These are phyloP conservation scores for Gynochthodes officinalis DNA, from an alignment of 257 asterid genomes.

Conservation along the genomic window DNA sequence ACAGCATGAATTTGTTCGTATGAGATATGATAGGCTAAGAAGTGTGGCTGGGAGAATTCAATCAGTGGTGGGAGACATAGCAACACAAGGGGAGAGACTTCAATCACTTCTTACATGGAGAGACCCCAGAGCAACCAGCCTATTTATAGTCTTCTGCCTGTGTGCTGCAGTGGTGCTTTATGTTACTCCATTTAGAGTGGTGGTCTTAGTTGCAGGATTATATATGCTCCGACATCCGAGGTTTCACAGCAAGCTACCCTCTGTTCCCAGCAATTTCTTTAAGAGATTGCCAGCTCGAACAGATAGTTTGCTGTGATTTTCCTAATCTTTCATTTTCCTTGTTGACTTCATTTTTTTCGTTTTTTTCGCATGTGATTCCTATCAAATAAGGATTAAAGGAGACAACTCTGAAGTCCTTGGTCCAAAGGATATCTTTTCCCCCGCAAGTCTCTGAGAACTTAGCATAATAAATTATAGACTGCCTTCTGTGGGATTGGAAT, in stretches of 20 bases:
- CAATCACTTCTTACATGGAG: constrained; percentile 67
- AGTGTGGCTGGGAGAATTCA: constrained; percentile 78
- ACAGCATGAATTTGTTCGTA: constrained; percentile 38
- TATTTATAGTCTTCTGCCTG: constrained; percentile 56
- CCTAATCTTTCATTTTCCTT: background rate
- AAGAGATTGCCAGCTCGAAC: constrained; percentile 60
- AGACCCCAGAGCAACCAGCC: constrained; percentile 71
- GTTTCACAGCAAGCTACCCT: constrained; percentile 67
- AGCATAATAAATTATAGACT: background rate
- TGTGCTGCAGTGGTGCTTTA: constrained; percentile 56
- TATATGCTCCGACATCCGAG: constrained; percentile 64
- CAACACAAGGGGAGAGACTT: constrained; percentile 75
- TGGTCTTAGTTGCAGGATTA: constrained; percentile 47
- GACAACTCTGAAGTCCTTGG: background rate
- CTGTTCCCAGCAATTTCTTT: constrained; percentile 67
- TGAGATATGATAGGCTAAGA: constrained; percentile 74
- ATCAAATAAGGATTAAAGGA: background rate
- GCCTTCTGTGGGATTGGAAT: background rate
- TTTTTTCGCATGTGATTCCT: background rate
- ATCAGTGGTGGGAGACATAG: constrained; percentile 68
- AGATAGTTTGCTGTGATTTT: constrained; percentile 57
- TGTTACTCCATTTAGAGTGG: constrained; percentile 45
- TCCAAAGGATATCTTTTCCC: background rate
- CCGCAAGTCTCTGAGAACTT: no score
- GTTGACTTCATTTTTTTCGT: background rate